A percentile compares a stretch with the other conserved stretches of the same genome.
These are phyloP conservation scores for Xerocomus potaroensis DNA, from an alignment of 768 basidiomycete genomes.

Conservation along the genomic window DNA sequence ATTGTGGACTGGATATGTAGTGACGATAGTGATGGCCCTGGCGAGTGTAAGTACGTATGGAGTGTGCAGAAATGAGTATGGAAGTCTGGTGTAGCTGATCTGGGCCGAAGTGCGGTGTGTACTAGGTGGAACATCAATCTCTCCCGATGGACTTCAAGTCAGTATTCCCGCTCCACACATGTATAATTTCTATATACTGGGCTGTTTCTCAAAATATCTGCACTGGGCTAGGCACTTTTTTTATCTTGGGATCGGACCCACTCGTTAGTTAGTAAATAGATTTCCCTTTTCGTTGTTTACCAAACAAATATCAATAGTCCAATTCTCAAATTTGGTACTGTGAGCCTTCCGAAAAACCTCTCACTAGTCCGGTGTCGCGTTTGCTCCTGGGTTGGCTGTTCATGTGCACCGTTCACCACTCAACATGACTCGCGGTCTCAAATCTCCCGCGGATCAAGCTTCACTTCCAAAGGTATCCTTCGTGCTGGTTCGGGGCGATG, in stretches of 20 bases:
- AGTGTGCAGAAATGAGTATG: background rate
- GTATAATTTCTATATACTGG: background rate
- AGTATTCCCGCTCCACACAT: no score
- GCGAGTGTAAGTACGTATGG: slow-evolving; percentile 1
- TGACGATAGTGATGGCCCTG: background rate
- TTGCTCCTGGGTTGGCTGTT: slow-evolving; percentile 12
- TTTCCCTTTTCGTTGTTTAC: slow-evolving; percentile 9
- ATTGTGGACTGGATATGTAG: slow-evolving; percentile 19
- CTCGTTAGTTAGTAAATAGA: no score
- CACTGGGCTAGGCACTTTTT: no score
- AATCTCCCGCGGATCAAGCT: slow-evolving; percentile 33
- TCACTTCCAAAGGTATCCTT: slow-evolving; percentile 66
- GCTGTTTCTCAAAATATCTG: no score
- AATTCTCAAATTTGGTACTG: slow-evolving; percentile 18
- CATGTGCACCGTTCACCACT: background rate
- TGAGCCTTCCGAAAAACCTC: background rate
- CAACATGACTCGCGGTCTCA: slow-evolving; percentile 37
- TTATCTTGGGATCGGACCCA: no score
- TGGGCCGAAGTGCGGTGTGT: no score
- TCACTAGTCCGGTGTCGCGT: slow-evolving; percentile 11
- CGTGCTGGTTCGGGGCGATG: slow-evolving; percentile 59
- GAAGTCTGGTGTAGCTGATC: slow-evolving; percentile 6
- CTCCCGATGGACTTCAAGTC: no score
- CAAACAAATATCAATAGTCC: slow-evolving; percentile 13
- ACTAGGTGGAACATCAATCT: no score